These are phyloP conservation scores for Rosa hybrid DNA, from an alignment of 331 rosid species.

Conservation along the genomic window DNA sequence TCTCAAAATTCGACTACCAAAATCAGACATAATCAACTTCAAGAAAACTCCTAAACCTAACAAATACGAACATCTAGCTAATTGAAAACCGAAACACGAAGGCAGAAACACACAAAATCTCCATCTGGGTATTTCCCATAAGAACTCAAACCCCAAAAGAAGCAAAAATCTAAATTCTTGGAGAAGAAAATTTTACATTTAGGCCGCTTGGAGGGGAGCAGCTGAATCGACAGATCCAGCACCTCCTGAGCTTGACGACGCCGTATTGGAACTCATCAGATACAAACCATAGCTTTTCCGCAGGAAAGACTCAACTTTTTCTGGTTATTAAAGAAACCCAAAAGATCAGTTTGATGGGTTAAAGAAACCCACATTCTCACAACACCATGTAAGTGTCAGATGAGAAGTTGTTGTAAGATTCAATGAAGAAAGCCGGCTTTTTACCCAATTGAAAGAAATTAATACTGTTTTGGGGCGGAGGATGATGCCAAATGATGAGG, in stretches of 20 bases:
- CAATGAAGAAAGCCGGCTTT: no score
- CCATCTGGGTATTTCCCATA: constrained; percentile 12
- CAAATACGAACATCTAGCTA: neutral
- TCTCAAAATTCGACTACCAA: neutral
- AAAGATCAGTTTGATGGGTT: neutral
- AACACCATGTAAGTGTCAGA: no score
- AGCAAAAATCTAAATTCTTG: neutral
- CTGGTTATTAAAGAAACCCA: neutral
- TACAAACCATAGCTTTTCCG: neutral
- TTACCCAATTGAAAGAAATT: no score
- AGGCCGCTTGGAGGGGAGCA: constrained; percentile 74
- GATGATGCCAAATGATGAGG: no score
- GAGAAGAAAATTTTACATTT: constrained; percentile 53
- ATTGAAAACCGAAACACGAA: neutral
- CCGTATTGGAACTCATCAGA: constrained; percentile 54
- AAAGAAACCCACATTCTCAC: no score
- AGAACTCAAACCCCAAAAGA: constrained; percentile 19
- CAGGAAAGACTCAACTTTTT: neutral
- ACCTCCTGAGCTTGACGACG: constrained; percentile 27
- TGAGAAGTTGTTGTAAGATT: no score
- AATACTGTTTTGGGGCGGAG: no score
- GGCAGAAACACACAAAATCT: neutral
- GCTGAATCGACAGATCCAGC: constrained; percentile 62
- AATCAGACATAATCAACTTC: neutral
- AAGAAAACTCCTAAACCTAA: neutral